Percentiles rank a stretch among this genome's conserved stretches.
These are phyloP conservation scores for Globisporangium uncinulatum DNA, from an alignment of 352 stramenopile genomes.

Conservation along the genomic window DNA sequence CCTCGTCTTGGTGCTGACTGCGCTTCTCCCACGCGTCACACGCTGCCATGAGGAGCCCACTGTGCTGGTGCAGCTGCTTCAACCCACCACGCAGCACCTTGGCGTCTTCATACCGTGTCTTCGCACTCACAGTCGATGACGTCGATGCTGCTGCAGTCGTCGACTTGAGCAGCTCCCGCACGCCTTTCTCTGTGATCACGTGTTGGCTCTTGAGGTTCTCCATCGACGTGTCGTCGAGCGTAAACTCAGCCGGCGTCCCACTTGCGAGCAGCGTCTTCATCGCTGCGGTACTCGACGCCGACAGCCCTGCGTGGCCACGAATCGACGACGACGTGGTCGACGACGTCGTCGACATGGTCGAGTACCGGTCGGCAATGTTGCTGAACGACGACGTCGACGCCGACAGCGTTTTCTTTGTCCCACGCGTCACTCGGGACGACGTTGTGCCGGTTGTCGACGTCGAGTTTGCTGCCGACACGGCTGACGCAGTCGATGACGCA, in stretches of 20 bases:
- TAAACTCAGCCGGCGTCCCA: slow-evolving; percentile 38
- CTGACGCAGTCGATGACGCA: slow-evolving; percentile 12
- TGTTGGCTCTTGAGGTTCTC: slow-evolving; percentile 69
- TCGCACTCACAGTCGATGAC: slow-evolving; percentile 34
- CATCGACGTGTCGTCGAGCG: slow-evolving; percentile 31
- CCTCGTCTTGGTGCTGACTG: slow-evolving; percentile 38
- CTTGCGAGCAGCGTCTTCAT: slow-evolving; percentile 37
- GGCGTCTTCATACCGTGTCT: slow-evolving; percentile 39
- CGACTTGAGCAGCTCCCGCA: slow-evolving; percentile 55
- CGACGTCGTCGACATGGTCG: slow-evolving; percentile 24
- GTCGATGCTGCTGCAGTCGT: slow-evolving; percentile 25
- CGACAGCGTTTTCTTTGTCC: slow-evolving; percentile 5
- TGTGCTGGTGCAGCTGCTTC: slow-evolving; percentile 34
- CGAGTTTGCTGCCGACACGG: slow-evolving; percentile 10
- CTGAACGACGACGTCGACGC: slow-evolving; percentile 12
- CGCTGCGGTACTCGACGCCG: slow-evolving; percentile 19
- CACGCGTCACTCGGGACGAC: slow-evolving; percentile 1
- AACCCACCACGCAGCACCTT: slow-evolving; percentile 48
- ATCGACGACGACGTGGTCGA: slow-evolving; percentile 20
- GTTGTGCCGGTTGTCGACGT: slow-evolving; percentile 10
- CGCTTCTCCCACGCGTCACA: slow-evolving; percentile 40
- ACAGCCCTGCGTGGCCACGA: slow-evolving; percentile 4
- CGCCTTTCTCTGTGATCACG: slow-evolving; percentile 47
- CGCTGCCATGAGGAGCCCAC: slow-evolving; percentile 37
- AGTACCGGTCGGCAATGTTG: slow-evolving; percentile 15